Evolutionary conservation across 371 early-diverging fungal species (phyloP).

Genomic region (Rhizomucor miehei): DNA sequence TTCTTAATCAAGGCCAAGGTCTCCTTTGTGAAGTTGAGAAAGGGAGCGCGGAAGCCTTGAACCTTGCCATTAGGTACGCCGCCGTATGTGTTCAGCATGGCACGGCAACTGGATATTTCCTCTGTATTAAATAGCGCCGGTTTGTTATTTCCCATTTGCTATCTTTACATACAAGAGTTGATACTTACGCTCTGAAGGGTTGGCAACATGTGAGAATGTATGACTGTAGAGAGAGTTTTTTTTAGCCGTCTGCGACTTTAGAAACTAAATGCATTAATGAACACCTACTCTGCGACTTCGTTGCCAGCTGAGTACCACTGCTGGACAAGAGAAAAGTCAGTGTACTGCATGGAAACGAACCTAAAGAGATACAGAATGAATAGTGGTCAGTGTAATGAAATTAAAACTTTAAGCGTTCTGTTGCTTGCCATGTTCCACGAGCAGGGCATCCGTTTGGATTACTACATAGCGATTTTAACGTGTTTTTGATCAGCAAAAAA

Average conservation of each 20-base stretch:
- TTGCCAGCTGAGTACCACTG: conserved; percentile 71
- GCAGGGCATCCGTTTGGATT: conserved; percentile 68
- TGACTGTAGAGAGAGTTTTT: conserved; percentile 43
- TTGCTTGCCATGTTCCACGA: conserved; percentile 43
- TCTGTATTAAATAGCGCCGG: conserved; percentile 12
- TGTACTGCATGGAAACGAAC: conserved; percentile 63
- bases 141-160: neutral
- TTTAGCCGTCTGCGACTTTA: neutral
- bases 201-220: conserved; percentile 60
- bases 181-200: conserved; percentile 40
- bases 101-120: conserved; percentile 52
- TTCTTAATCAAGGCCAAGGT: conserved; percentile 46
- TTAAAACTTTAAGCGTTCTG: no score
- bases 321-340: conserved; percentile 62
- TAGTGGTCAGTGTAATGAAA: no score
- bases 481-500: neutral
- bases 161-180: no score
- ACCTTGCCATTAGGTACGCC: conserved; percentile 67
- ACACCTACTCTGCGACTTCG: conserved; percentile 57
- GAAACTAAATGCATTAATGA: neutral
- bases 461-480: conserved; percentile 17
- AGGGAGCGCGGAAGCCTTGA: conserved; percentile 69
- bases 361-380: conserved; percentile 8
- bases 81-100: conserved; percentile 55
- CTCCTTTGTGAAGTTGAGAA: conserved; percentile 57